Base-by-base conservation (phyloP, 176 grass and related monocot species). In the Zea luxurians region DNA sequence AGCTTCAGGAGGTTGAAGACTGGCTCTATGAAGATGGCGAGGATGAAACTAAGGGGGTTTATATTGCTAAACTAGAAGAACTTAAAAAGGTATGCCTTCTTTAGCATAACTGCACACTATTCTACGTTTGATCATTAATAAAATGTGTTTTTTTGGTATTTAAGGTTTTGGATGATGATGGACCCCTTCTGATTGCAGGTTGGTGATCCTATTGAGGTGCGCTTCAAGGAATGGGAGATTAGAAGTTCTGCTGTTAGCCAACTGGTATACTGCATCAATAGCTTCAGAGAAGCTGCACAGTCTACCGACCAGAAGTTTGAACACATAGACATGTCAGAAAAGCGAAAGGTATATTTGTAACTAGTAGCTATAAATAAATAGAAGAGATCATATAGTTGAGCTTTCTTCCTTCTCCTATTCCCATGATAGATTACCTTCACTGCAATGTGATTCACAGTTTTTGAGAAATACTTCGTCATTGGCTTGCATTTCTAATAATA, bases 21-120 rank as follows among this genome's bases (percentile, higher is more conserved):
- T 99, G 96, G 92, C 80, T 99, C 13, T 99, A 99, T 15, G 96
- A 99, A 83, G 96, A 99, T 63, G 96, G 96, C 1, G 92, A 95
- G 79, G 96, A 99, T 36, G 96, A 99, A 68, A 91, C 89, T 1
- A 99, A 99, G 72, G 96, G 96, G 10, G 92, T 99, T 13, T 99
- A 99, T 78, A 61, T 99, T 71, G 71, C 92, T 78, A 99, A 99
- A 57, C 90, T 99, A 7, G 96, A 99, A 45, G 92, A 99, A 60
- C 91, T 99, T 45, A 85, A 94, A 73, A 87, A 89, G 86, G 96
- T 85, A 76, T 34, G 4, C 4, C 10, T 77, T 46, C 2, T 27
- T 27, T 27, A 38, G 12, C 37, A 10, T 20, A 10, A 0, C 20
- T 20, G 4, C 15, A 9, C 20, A 62, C 16, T 47, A 35, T 13